These are phyloP conservation scores for Eudorina sp. DNA, from an alignment of 139 green algal species.

Conservation along the genomic window DNA sequence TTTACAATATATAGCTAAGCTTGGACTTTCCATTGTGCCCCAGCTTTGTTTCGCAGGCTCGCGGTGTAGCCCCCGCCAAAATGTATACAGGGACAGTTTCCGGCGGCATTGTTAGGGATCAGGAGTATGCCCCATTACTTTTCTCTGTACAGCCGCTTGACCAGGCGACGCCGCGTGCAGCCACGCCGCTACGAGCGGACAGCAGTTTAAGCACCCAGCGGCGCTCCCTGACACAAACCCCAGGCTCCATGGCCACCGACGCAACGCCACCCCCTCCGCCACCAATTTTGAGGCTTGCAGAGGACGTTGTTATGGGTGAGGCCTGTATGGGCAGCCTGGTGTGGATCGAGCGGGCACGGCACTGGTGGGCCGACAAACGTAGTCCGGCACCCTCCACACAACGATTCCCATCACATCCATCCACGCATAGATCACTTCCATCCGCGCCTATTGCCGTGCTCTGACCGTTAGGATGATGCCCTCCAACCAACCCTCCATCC, in stretches of 20 bases:
- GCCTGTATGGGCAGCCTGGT: too few species aligned
- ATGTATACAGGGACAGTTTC: constrained; percentile 11
- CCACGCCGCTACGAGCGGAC: constrained; percentile 33
- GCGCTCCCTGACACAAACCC: constrained; percentile 44
- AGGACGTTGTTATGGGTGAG: constrained; percentile 64
- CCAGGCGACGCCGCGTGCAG: constrained; percentile 45
- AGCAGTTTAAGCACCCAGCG: constrained; percentile 52
- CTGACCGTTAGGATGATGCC: too few species aligned
- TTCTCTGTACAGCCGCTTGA: constrained; percentile 53
- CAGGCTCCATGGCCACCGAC: constrained; percentile 45
- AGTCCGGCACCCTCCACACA: too few species aligned
- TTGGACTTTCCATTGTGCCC: neutral
- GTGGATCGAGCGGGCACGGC: too few species aligned
- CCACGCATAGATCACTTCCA: too few species aligned
- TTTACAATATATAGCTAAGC: neutral
- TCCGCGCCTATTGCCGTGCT: too few species aligned
- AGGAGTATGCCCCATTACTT: constrained; percentile 63
- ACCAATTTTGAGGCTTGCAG: constrained; percentile 39
- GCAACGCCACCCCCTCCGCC: constrained; percentile 56
- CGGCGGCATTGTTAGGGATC: constrained; percentile 14
- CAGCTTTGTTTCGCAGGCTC: neutral
- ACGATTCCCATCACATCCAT: too few species aligned
- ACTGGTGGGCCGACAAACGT: too few species aligned
- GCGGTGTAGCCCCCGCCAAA: constrained; percentile 21
- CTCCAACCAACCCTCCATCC: too few species aligned